Evolutionary conservation across 176 grass and related monocot species (phyloP), one percentile per base, ranked within the genome.

Genomic region (Neostapfia colusana): DNA sequence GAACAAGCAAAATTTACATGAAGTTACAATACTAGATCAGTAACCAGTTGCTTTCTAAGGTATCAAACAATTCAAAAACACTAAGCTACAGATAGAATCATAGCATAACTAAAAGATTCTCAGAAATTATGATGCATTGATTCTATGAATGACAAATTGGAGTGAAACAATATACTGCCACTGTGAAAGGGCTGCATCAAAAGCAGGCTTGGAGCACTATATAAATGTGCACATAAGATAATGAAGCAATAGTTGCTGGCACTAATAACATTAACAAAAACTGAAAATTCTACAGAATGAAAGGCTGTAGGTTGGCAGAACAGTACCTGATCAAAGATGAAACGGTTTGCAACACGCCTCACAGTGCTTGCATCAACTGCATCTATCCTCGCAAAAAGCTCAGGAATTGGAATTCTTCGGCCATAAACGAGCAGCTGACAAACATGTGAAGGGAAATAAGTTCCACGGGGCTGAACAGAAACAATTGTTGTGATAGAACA

Each of bases 371-470:
- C 89, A 50, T 99, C 96, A 74, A 99, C 96, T 72, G 96, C 92
- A 85, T 99, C 96, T 80, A 99, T 99, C 67, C 96, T 95, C 38
- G 96, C 87, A 81, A 99, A 99, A 87, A 99, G 85, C 63, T 99
- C 96, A 41, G 89, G 69, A 49, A 72, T 84, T 28, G 96, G 89
- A 69, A 99, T 81, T 92, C 96, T 95, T 55, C 96, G 89, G n/a
- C 96, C 96, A 81, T 99, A 99, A 55, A 84, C 85, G 41, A 99
- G 83, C 28, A 92, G 56, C 96, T 99, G 70, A 65, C 50, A 77
- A 2, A 63, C 25, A 15, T 3, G 45, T 49, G 6, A 75, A 84
- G 6, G 6, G 36, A 73, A 69, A 64, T 74, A 78, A 85, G 26
- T 71, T 67, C 36, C 27, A 27, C 26, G 10, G 44, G 1, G 37